These are phyloP conservation scores for Beauveria sp. DNA, from an alignment of 2,329 filamentous ascomycete species.

Conservation along the genomic window DNA sequence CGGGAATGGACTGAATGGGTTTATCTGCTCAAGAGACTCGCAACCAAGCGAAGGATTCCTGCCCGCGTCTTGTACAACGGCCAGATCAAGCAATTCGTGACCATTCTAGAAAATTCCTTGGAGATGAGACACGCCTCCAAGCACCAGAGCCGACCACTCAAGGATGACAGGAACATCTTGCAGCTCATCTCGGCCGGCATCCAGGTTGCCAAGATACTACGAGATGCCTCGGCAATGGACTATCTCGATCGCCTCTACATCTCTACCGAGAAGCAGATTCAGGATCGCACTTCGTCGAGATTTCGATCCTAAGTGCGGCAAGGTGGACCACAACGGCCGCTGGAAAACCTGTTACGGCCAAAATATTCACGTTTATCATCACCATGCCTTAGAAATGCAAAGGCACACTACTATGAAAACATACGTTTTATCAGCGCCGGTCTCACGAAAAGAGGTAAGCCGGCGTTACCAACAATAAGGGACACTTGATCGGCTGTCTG, in stretches of 20 bases:
- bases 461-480: background rate
- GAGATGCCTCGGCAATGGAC: constrained; percentile 77
- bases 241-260: constrained; percentile 76
- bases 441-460: background rate
- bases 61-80: constrained; percentile 79
- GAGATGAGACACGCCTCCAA: constrained; percentile 83
- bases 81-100: constrained; percentile 87
- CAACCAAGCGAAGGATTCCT: constrained; percentile 78
- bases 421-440: constrained; percentile 10
- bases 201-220: constrained; percentile 80
- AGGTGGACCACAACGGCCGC: background rate
- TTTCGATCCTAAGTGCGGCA: constrained; percentile 22
- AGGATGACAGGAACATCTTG: constrained; percentile 82
- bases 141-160: constrained; percentile 72
- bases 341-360: background rate
- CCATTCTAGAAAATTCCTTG: constrained; percentile 78
- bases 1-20: constrained; percentile 92
- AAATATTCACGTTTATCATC: constrained; percentile 9
- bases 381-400: background rate
- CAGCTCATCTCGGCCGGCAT: constrained; percentile 82
- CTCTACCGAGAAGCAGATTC: constrained; percentile 71
- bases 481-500: background rate
- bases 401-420: constrained; percentile 1
- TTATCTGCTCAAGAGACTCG: constrained; percentile 75
- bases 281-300: constrained; percentile 48